phyloP scores from a whole-genome alignment of 768 basidiomycete species.

The Coprinopsis cinerea region DNA sequence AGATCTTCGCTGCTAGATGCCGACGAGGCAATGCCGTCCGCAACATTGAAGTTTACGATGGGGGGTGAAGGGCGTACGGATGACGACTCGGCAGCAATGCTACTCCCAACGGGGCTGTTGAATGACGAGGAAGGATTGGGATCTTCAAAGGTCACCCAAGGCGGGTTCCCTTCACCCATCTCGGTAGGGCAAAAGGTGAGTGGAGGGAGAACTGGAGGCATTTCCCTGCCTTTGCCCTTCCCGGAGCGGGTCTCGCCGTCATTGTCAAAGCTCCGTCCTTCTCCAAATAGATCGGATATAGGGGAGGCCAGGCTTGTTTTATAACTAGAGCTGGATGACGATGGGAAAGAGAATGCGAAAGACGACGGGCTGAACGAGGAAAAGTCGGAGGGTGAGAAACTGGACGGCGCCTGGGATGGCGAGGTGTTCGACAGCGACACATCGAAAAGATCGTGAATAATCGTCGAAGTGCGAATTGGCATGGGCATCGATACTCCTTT shows the following conservation, averaged over 20 bases:
- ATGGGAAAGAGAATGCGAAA: slow-evolving; percentile 18
- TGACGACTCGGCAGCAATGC: slow-evolving; percentile 15
- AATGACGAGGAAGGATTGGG: slow-evolving; percentile 29
- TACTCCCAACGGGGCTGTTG: slow-evolving; percentile 19
- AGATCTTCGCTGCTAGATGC: neutral
- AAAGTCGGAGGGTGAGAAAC: slow-evolving; percentile 20
- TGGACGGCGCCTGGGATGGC: slow-evolving; percentile 10
- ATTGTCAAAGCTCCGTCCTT: neutral
- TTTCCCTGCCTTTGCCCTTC: slow-evolving; percentile 60
- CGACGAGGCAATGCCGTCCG: neutral
- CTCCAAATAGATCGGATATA: slow-evolving; percentile 1
- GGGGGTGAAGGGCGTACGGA: slow-evolving; percentile 8
- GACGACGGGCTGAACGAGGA: slow-evolving; percentile 23
- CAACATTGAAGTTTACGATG: too few relatives aligned
- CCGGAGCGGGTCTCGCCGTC: slow-evolving; percentile 6
- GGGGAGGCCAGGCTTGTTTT: slow-evolving; percentile 16
- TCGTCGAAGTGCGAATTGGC: slow-evolving; percentile 35
- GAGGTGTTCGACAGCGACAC: slow-evolving; percentile 16
- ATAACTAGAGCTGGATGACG: slow-evolving; percentile 17
- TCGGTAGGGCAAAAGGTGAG: slow-evolving; percentile 53
- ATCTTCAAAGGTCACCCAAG: slow-evolving; percentile 32
- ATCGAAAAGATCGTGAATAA: slow-evolving; percentile 37
- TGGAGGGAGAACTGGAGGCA: slow-evolving; percentile 60
- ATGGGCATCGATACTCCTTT: slow-evolving; percentile 51
- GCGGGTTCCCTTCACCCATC: slow-evolving; percentile 37